phyloP scores from a whole-genome alignment of 768 basidiomycete genomes.

The Mycena alexandri region DNA sequence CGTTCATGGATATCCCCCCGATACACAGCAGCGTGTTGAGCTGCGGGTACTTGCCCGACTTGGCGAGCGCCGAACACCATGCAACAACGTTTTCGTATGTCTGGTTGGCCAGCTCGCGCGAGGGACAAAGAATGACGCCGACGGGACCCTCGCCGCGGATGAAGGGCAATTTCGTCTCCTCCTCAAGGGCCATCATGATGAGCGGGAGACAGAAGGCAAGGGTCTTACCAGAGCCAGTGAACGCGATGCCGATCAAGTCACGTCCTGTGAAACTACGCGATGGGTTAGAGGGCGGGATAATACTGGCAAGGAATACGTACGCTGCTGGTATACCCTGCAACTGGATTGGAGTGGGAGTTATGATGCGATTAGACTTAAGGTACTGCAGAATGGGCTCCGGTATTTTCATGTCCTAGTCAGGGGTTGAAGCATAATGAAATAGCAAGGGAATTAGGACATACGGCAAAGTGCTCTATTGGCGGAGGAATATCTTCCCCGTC shows the following conservation, averaged over 20 bases:
- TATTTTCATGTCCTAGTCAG: slow-evolving; percentile 95
- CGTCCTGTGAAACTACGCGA: slow-evolving; percentile 86
- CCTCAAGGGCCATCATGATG: slow-evolving; percentile 96
- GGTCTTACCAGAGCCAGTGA: slow-evolving; percentile 99
- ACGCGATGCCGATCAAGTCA: slow-evolving; percentile 98
- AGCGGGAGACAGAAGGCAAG: slow-evolving; percentile 98
- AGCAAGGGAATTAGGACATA: slow-evolving; percentile 46
- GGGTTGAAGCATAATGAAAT: slow-evolving; percentile 13
- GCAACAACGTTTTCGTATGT: slow-evolving; percentile 94
- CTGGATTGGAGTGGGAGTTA: slow-evolving; percentile 93
- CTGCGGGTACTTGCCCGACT: slow-evolving; percentile 84
- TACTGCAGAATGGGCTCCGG: slow-evolving; percentile 86
- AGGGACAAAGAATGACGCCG: slow-evolving; percentile 96
- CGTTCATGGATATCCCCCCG: slow-evolving; percentile 97
- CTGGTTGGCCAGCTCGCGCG: slow-evolving; percentile 95
- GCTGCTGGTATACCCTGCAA: slow-evolving; percentile 97
- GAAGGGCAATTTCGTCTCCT: slow-evolving; percentile 91
- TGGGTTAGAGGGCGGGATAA: slow-evolving; percentile 37
- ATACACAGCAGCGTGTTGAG: slow-evolving; percentile 94
- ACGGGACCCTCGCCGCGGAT: slow-evolving; percentile 95
- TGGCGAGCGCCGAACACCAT: slow-evolving; percentile 88
- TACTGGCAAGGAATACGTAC: slow-evolving; percentile 58
- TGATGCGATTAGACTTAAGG: slow-evolving; percentile 88
- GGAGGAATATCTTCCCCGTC: slow-evolving; percentile 95
- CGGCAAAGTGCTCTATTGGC: slow-evolving; percentile 90